Evolutionary conservation across 768 basidiomycete species (phyloP).

Genomic region (Leccinum disarticulatum): DNA sequence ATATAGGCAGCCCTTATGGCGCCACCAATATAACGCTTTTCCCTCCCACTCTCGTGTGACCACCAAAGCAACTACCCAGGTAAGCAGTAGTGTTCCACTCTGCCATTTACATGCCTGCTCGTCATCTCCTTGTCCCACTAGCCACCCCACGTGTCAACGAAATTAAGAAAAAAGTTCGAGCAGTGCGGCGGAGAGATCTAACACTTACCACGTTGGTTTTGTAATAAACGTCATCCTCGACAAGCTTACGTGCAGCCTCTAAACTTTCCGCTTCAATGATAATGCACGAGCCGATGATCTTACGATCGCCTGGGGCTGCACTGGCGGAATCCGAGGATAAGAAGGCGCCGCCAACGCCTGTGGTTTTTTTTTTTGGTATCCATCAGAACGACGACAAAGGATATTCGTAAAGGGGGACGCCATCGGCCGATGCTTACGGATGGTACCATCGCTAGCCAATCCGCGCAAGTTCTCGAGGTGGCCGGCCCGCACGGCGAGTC

Average conservation of each 20-base stretch:
- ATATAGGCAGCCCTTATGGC: too few species aligned
- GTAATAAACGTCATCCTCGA: slow-evolving; percentile 28
- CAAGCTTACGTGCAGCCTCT: slow-evolving; percentile 37
- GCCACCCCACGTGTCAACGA: neutral
- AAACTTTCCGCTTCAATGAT: slow-evolving; percentile 54
- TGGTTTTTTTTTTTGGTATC: neutral
- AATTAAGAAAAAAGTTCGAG: neutral
- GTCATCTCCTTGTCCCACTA: too few species aligned
- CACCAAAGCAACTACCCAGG: too few species aligned
- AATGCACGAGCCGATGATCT: slow-evolving; percentile 58
- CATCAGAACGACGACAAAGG: slow-evolving; percentile 11
- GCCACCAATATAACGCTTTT: too few species aligned
- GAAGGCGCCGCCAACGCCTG: slow-evolving; percentile 58
- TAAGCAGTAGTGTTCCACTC: too few species aligned
- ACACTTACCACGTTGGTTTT: slow-evolving; percentile 23
- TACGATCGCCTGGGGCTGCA: slow-evolving; percentile 48
- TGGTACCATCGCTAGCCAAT: slow-evolving; percentile 38
- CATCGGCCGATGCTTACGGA: slow-evolving; percentile 43
- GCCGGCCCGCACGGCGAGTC: slow-evolving; percentile 49
- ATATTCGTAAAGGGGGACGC: neutral
- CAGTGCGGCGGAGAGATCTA: neutral
- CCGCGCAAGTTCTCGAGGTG: slow-evolving; percentile 49
- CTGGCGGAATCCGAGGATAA: slow-evolving; percentile 55
- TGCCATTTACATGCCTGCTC: too few species aligned
- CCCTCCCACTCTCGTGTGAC: too few species aligned